Base-by-base conservation (phyloP, 1,284 basidiomycete species). In the Puccinia triticina region DNA sequence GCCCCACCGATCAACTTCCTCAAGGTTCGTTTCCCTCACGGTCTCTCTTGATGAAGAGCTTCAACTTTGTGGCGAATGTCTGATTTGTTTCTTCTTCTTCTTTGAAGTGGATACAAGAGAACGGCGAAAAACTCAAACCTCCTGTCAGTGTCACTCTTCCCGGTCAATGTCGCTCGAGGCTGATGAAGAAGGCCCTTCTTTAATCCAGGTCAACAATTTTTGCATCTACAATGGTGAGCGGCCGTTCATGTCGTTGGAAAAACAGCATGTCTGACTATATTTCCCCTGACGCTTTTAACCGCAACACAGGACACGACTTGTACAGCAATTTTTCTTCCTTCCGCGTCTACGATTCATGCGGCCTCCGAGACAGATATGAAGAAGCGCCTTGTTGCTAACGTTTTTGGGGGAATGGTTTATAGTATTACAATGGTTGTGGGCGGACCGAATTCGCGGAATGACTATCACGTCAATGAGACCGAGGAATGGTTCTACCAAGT, bases 401-500 rank as follows among this genome's bases (percentile, higher is more conserved):
- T n/a, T n/a, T n/a, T 53, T 72, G n/a, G 29, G 40, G 40, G 40
- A 12, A 43, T 43, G 40, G 40, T 43, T 43, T 7, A 8, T 48
- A 80, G 80, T 85, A 91, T 93, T 73, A 91, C 95, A 59, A 97
- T 97, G 95, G 93, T 91, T 16, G 91, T 97, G 32, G 95, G 95
- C 21, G 95, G 95, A 0, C 95, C 95, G 0, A 98, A 98, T 87
- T 91, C 94, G 86, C 89, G 95, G 71, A 93, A 93, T 83, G 95
- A 98, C 87, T 97, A 94, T 86, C 95, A 97, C 87, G 88, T 96
- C 73, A 97, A 97, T 87, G 92, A 95, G 87, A 96, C 95, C 2
- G 94, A 97, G 92, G 95, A 97, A 88, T 97, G 94, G 94, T 97
- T 97, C 87, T 96, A 95, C 88, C 95, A 98, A 87, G 90, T 95